These are phyloP conservation scores for Ophiocordyceps camponoti-rufipedis DNA, from an alignment of 2,329 filamentous ascomycete genomes.

Conservation along the genomic window DNA sequence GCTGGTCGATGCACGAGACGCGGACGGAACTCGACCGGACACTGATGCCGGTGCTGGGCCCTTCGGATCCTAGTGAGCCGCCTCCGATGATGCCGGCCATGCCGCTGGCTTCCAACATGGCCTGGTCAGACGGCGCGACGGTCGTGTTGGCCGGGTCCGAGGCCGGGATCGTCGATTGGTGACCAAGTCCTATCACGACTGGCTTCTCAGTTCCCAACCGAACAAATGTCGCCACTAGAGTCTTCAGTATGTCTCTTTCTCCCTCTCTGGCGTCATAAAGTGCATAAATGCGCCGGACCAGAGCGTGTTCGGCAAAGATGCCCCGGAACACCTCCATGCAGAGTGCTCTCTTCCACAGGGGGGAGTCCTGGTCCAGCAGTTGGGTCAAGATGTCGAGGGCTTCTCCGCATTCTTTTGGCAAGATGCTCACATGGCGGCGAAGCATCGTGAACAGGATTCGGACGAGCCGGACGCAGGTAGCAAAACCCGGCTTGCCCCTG, in stretches of 20 bases:
- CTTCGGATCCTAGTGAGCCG: slow-evolving; percentile 46
- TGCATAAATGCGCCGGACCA: slow-evolving; percentile 64
- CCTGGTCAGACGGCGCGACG: slow-evolving; percentile 53
- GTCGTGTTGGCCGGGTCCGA: slow-evolving; percentile 34
- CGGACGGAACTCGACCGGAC: slow-evolving; percentile 79
- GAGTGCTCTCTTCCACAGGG: slow-evolving; percentile 70
- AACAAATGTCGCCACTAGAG: slow-evolving; percentile 78
- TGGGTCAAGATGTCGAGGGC: slow-evolving; percentile 68
- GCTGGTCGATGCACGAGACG: slow-evolving; percentile 77
- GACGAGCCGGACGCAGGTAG: slow-evolving; percentile 63
- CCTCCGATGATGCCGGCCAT: slow-evolving; percentile 75
- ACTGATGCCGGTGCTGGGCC: slow-evolving; percentile 62
- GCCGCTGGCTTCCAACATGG: slow-evolving; percentile 75
- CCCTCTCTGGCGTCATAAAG: slow-evolving; percentile 59
- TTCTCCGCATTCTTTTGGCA: slow-evolving; percentile 67
- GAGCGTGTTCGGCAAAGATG: slow-evolving; percentile 62
- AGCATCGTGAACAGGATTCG: slow-evolving; percentile 72
- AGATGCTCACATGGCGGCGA: slow-evolving; percentile 54
- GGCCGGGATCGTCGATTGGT: slow-evolving; percentile 70
- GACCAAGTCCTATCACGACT: slow-evolving; percentile 67
- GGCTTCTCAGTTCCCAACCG: slow-evolving; percentile 84
- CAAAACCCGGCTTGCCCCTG: slow-evolving; percentile 62
- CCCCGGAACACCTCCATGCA: slow-evolving; percentile 84
- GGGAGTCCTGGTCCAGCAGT: slow-evolving; percentile 70
- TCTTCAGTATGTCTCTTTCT: slow-evolving; percentile 59